Evolutionary conservation across 2,329 filamentous ascomycete species (phyloP).

Genomic region (Ceratocystis smalleyi): DNA sequence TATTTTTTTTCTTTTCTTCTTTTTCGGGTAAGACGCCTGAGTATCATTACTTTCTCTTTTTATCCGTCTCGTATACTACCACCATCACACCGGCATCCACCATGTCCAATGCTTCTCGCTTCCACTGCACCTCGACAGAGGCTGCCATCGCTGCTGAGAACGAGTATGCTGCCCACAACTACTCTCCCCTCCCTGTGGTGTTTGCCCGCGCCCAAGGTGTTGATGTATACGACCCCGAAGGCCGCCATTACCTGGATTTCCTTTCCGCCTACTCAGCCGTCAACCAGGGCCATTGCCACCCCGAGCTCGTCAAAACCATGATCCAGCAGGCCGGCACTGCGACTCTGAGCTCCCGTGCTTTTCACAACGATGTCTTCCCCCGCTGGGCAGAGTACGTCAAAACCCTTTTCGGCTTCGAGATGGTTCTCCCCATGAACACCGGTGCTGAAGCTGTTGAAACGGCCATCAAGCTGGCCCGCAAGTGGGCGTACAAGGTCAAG

Average conservation of each 20-base stretch:
- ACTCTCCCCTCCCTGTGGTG: constrained; percentile 89
- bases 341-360: constrained; percentile 84
- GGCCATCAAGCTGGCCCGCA: constrained; percentile 85
- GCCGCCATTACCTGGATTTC: constrained; percentile 90
- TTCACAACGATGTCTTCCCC: constrained; percentile 97
- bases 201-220: constrained; percentile 74
- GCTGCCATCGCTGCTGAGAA: constrained; percentile 69
- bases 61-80: not conserved
- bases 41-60: constrained; percentile 3
- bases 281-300: constrained; percentile 96
- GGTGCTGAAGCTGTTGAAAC: constrained; percentile 94
- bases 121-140: constrained; percentile 64
- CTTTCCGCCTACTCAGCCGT: constrained; percentile 95
- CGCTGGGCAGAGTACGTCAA: constrained; percentile 88
- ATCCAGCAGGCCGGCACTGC: constrained; percentile 77
- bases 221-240: constrained; percentile 94
- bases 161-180: constrained; percentile 89
- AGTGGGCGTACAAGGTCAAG: constrained; percentile 97
- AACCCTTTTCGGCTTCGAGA: constrained; percentile 81
- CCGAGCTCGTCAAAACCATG: constrained; percentile 80
- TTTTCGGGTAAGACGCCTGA: not conserved
- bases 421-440: constrained; percentile 97
- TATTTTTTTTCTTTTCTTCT: no score
- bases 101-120: constrained; percentile 45
- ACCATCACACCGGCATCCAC: constrained; percentile 17